Conservation (phyloP, 2,329 filamentous ascomycete species). For the Sclerotinia subarctica region DNA sequence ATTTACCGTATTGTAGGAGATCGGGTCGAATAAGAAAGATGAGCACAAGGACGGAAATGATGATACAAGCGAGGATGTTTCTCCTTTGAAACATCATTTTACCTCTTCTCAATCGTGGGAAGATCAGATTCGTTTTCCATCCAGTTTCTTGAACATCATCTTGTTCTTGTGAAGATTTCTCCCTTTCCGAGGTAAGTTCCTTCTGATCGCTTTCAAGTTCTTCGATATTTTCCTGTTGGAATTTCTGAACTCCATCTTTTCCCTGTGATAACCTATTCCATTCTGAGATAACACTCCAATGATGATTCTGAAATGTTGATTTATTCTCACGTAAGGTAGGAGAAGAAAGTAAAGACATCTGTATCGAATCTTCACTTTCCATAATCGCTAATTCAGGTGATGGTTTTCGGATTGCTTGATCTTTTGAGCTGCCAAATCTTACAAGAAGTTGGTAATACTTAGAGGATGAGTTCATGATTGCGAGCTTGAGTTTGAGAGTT, state of each 20-base stretch:
- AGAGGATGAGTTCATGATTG: not conserved
- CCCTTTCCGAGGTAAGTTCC: fast-evolving
- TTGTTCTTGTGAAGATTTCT: not conserved
- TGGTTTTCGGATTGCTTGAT: not conserved
- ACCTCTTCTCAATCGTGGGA: not conserved
- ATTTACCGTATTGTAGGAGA: not conserved
- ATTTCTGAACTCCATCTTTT: fast-evolving
- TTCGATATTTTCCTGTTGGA: not conserved
- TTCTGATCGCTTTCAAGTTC: not conserved
- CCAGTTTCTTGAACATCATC: not conserved
- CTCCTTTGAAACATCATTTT: not conserved
- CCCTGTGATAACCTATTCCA: not conserved
- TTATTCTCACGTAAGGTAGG: not conserved
- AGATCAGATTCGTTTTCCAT: not conserved
- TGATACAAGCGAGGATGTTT: not conserved
- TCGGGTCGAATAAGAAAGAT: not conserved
- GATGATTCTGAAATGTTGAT: not conserved
- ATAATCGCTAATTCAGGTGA: too few relatives aligned
- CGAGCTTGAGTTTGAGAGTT: not conserved
- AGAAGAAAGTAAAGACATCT: not conserved
- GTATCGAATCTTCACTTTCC: too few relatives aligned
- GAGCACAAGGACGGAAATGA: not conserved
- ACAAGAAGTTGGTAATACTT: not conserved
- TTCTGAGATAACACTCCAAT: not conserved
- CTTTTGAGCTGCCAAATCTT: not conserved